Base-by-base conservation (phyloP, 805 yeast species). In the Peterozyma xylosa region DNA sequence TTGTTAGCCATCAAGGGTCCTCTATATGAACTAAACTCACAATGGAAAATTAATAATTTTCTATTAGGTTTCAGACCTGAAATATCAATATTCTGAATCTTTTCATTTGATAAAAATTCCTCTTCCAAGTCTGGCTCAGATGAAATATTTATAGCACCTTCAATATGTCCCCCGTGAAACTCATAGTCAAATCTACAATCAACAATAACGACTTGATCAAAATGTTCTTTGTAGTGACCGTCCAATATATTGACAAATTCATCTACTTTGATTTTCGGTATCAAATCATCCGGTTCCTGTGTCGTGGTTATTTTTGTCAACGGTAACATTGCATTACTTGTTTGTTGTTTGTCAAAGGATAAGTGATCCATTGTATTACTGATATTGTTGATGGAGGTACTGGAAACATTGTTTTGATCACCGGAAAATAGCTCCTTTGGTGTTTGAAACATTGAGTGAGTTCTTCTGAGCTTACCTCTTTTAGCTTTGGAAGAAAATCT, bases 101-200 rank as follows among this genome's bases (percentile, higher is more conserved):
- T 9, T 42, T 45, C 45, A 46, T 51, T 29, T 53, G 51, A 17
- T 41, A 73, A 64, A 50, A 89, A 73, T 39, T 61, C 59, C 34
- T 70, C 64, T 54, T 87, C 95, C 37, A 91, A 66, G 40, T 78
- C 83, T 44, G 74, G 75, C 52, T 83, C 82, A 33, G 83, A 74
- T 35, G 85, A 78, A 30, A 89, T 70, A 59, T 91, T 93, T 43
- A 86, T 53, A 7, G 98, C 95, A 39, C 84, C 82, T 39, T 72
- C 76, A 39, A 93, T 87, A 62, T 93, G 99, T 29, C 99, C 99
- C 30, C 98, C 98, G 35, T 76, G 70, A 60, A 69, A 93, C 63
- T 93, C 99, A 66, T 91, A 91, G 53, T 82, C 87, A 58, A 93
- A 93, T 43, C 99, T 76, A 58, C 98, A 89, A 64, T 93, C 99